Conservation (phyloP, 192 early-diverging fungal genomes). For the Jimgerdemannia lactiflua region DNA sequence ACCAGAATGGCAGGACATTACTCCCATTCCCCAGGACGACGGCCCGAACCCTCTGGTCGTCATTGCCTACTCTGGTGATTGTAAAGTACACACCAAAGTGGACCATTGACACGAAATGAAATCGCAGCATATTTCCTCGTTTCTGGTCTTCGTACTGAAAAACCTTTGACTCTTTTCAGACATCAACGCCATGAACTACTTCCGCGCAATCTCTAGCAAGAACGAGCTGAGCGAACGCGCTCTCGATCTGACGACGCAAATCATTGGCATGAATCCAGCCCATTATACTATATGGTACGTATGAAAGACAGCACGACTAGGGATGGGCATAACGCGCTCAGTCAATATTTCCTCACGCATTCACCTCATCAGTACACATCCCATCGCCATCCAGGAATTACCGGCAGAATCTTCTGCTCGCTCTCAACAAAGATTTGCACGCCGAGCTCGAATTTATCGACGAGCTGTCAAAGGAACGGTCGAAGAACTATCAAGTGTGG, state of each 20-base stretch:
- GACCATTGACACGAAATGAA: neutral
- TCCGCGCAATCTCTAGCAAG: constrained; percentile 72
- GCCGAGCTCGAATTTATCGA: constrained; percentile 79
- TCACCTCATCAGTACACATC: constrained; percentile 4
- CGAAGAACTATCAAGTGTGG: constrained; percentile 98
- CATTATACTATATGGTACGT: constrained; percentile 94
- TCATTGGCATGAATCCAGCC: constrained; percentile 83
- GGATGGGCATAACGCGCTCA: neutral
- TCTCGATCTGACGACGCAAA: constrained; percentile 73
- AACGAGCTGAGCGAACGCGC: constrained; percentile 80
- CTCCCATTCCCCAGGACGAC: constrained; percentile 74
- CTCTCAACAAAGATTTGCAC: constrained; percentile 60
- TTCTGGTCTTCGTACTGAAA: neutral
- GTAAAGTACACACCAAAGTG: constrained; percentile 41
- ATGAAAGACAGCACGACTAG: neutral
- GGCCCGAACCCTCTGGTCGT: constrained; percentile 76
- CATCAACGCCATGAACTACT: constrained; percentile 78
- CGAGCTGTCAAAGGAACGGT: constrained; percentile 64
- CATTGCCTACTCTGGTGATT: constrained; percentile 78
- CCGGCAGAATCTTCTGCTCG: constrained; percentile 76
- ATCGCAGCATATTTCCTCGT: neutral
- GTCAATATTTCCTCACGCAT: neutral
- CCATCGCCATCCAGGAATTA: constrained; percentile 56
- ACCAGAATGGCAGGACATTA: constrained; percentile 56
- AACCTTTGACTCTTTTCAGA: constrained; percentile 36